phyloP scores from a whole-genome alignment of 2,329 filamentous ascomycete genomes.

The Colletotrichum kahawae region DNA sequence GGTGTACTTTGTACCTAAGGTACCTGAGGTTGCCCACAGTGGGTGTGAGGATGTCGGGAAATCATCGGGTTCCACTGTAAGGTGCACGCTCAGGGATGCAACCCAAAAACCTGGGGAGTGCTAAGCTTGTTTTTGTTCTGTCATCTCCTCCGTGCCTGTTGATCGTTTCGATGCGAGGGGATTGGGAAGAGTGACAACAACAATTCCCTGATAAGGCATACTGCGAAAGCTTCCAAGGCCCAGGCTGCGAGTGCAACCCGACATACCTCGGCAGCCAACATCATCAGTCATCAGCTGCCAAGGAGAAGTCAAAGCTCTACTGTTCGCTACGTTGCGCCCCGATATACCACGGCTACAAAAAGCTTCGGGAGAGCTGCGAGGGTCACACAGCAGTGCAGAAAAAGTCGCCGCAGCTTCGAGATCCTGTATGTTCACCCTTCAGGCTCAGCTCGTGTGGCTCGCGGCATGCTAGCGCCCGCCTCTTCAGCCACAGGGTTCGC shows the following conservation, averaged over 20 bases:
- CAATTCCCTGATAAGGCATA: not conserved
- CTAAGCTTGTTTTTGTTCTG: not conserved
- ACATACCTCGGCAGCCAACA: not conserved
- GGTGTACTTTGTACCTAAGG: conserved; percentile 1
- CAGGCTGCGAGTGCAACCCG: not conserved
- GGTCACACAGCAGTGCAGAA: not conserved
- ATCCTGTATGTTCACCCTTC: not conserved
- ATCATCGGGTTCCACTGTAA: conserved; percentile 18
- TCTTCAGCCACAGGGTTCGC: not conserved
- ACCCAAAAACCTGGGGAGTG: not conserved
- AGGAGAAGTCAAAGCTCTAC: not conserved
- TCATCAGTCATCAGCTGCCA: not conserved
- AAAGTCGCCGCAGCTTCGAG: not conserved
- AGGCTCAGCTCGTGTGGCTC: not conserved
- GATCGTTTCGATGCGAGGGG: not conserved
- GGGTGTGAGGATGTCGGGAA: conserved; percentile 11
- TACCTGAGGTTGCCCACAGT: not conserved
- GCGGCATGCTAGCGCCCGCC: not conserved
- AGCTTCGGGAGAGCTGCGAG: not conserved
- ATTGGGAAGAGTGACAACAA: not conserved
- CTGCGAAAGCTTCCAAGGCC: not conserved
- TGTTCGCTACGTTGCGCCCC: not conserved
- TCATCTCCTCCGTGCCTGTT: not conserved
- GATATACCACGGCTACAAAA: not conserved
- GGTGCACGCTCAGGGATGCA: not conserved